These are phyloP conservation scores for Pestalotiopsis sp. DNA, from an alignment of 2,329 filamentous ascomycete genomes.

Conservation along the genomic window DNA sequence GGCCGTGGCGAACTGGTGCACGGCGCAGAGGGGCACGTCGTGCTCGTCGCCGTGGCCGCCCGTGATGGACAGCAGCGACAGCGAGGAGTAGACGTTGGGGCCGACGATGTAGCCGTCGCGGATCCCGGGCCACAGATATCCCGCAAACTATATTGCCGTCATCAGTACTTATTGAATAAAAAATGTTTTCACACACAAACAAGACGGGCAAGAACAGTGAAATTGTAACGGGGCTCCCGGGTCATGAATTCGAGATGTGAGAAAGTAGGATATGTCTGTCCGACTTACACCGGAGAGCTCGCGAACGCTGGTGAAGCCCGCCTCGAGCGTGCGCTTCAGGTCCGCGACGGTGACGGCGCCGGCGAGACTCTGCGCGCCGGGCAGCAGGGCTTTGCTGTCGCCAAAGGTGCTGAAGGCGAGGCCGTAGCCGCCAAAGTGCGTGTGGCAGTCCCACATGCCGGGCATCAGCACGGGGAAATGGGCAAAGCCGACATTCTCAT, in stretches of 20 bases:
- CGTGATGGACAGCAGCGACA: slow-evolving; percentile 46
- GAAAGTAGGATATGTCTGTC: not conserved
- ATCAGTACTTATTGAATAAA: not conserved
- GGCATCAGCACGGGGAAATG: slow-evolving; percentile 49
- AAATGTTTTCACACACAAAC: not conserved
- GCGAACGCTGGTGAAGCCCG: slow-evolving; percentile 53
- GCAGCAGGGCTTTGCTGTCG: slow-evolving; percentile 23
- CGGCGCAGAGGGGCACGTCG: slow-evolving; percentile 35
- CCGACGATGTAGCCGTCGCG: slow-evolving; percentile 46
- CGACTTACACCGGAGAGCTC: slow-evolving; percentile 43
- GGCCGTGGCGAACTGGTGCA: slow-evolving; percentile 33
- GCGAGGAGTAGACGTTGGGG: slow-evolving; percentile 50
- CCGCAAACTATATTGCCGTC: slow-evolving; percentile 32
- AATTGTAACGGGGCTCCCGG: not conserved
- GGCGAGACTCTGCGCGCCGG: slow-evolving; percentile 30
- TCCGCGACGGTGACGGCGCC: slow-evolving; percentile 45
- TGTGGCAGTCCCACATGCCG: slow-evolving; percentile 56
- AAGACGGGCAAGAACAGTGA: not conserved
- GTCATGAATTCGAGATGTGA: not conserved
- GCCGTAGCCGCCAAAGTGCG: slow-evolving; percentile 45
- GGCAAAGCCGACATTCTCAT: slow-evolving; percentile 27
- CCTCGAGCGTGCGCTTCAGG: slow-evolving; percentile 42
- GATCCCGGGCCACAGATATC: slow-evolving; percentile 45
- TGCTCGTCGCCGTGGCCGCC: slow-evolving; percentile 52
- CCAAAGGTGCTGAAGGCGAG: slow-evolving; percentile 21